Evolutionary conservation across 176 grass and related monocot species (phyloP).

Genomic region (Hsuehochloa calcarea): DNA sequence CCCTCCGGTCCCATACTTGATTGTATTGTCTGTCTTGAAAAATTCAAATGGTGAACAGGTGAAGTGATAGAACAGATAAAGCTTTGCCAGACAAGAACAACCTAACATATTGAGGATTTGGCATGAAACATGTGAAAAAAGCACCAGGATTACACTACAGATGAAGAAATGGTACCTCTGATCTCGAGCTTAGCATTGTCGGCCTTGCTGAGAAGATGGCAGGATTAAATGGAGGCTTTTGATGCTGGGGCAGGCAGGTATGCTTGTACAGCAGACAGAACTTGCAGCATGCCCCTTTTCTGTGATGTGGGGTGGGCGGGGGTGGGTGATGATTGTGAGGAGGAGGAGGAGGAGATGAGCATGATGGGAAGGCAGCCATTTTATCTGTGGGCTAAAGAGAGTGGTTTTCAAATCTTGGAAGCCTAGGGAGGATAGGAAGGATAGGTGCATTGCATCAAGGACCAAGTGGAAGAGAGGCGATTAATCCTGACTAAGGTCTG

Average conservation of each 20-base stretch:
- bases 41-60: background rate
- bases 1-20: background rate
- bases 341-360: background rate
- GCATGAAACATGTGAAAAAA: background rate
- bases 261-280: background rate
- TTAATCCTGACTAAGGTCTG: no score
- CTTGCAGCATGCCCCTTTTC: background rate
- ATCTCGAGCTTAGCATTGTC: background rate
- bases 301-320: no score
- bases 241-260: background rate
- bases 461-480: slow-evolving; percentile 27
- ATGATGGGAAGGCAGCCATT: background rate
- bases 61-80: background rate
- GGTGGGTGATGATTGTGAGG: background rate
- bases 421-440: background rate
- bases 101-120: background rate
- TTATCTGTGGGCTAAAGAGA: slow-evolving; percentile 19
- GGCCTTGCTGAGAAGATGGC: background rate
- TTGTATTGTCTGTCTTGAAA: background rate
- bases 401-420: slow-evolving; percentile 25
- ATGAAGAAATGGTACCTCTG: slow-evolving; percentile 2
- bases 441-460: slow-evolving; percentile 30
- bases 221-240: background rate
- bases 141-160: background rate
- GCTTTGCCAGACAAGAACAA: background rate